Conservation (phyloP, 1,139 yeast species). For the Pichia sp. region DNA sequence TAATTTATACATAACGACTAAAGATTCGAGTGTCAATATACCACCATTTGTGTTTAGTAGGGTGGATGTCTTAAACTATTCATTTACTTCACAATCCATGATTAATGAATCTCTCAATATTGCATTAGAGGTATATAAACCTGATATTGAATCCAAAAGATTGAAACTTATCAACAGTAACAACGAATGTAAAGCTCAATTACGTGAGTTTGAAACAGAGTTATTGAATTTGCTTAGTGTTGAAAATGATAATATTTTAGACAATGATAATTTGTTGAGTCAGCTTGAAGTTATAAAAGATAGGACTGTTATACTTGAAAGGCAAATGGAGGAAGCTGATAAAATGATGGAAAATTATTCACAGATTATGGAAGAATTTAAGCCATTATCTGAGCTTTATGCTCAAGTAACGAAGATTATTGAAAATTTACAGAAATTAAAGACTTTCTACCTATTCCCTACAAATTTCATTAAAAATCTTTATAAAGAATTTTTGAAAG, state of each 20-base stretch:
- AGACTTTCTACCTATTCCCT: slow-evolving; percentile 53
- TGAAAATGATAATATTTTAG: slow-evolving; percentile 58
- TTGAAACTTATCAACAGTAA: slow-evolving; percentile 43
- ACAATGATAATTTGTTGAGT: slow-evolving; percentile 52
- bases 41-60: slow-evolving; percentile 56
- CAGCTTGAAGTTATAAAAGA: slow-evolving; percentile 59
- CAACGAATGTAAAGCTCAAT: slow-evolving; percentile 49
- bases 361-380: slow-evolving; percentile 38
- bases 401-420: slow-evolving; percentile 44
- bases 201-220: slow-evolving; percentile 53
- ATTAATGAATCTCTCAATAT: slow-evolving; percentile 56
- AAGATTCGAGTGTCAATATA: slow-evolving; percentile 44
- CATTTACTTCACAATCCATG: slow-evolving; percentile 60
- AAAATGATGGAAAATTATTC: slow-evolving; percentile 49
- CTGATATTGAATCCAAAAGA: slow-evolving; percentile 61
- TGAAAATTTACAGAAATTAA: slow-evolving; percentile 36
- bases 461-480: slow-evolving; percentile 39
- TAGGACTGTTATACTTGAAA: slow-evolving; percentile 51
- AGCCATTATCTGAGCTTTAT: slow-evolving; percentile 49
- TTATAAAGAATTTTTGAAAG: slow-evolving; percentile 34
- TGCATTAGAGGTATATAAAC: slow-evolving; percentile 48
- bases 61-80: slow-evolving; percentile 59
- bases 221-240: slow-evolving; percentile 53
- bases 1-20: slow-evolving; percentile 52
- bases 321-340: slow-evolving; percentile 48